Evolutionary conservation across 768 basidiomycete species (phyloP).

Genomic region (Hygrophorus russula): DNA sequence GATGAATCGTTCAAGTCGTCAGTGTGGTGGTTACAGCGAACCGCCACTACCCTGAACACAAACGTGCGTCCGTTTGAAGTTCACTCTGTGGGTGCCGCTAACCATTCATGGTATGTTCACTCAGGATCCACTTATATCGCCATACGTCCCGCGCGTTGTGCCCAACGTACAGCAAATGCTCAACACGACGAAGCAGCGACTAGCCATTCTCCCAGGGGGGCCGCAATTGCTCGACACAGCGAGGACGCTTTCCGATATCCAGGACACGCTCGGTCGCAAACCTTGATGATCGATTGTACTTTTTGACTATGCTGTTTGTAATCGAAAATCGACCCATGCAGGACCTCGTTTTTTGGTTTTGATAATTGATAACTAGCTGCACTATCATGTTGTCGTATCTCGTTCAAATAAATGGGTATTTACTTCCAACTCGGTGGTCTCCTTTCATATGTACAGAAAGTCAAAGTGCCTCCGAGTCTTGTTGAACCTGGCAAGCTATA

Average conservation of each 20-base stretch:
- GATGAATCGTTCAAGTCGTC: conserved; percentile 77
- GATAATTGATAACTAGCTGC: not conserved
- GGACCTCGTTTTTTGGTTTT: not conserved
- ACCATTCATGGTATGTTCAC: conserved; percentile 7
- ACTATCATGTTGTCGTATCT: not conserved
- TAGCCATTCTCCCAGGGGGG: conserved; percentile 66
- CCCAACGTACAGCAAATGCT: conserved; percentile 70
- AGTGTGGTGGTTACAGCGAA: conserved; percentile 81
- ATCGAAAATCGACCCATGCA: not conserved
- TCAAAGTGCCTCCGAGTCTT: no score
- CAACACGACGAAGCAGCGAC: conserved; percentile 70
- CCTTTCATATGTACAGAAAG: no score
- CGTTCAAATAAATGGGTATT: no score
- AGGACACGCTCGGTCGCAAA: conserved; percentile 55
- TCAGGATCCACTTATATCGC: conserved; percentile 71
- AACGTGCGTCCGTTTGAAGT: not conserved
- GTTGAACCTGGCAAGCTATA: no score
- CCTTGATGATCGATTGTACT: conserved; percentile 1
- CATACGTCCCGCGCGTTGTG: conserved; percentile 72
- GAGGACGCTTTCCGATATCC: conserved; percentile 62
- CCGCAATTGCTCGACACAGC: conserved; percentile 57
- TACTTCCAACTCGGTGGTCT: no score
- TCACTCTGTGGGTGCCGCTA: not conserved
- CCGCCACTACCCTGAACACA: conserved; percentile 23
- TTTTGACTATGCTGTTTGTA: not conserved